A percentile compares a stretch with the other conserved stretches of the same genome.
These are phyloP conservation scores for Naganishia liquefaciens DNA, from an alignment of 1,284 basidiomycete species.

Conservation along the genomic window DNA sequence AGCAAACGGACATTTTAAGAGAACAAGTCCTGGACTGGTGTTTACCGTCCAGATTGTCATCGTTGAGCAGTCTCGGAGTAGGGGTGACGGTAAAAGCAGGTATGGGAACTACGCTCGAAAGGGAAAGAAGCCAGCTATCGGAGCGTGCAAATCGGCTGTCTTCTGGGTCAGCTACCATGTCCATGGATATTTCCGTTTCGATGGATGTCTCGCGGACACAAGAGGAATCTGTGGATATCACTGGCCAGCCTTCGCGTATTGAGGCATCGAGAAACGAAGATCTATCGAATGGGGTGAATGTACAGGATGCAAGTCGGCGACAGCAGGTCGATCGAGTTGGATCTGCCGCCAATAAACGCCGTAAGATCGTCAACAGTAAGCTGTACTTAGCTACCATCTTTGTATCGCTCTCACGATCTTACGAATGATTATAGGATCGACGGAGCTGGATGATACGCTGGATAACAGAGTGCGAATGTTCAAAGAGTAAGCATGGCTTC, in stretches of 20 bases:
- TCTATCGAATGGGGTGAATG: no score
- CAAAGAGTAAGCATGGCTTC: constrained; percentile 38
- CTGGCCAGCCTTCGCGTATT: background rate
- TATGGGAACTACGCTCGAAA: no score
- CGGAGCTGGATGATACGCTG: constrained; percentile 41
- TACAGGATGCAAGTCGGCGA: no score
- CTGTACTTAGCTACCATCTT: background rate
- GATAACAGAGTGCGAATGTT: constrained; percentile 41
- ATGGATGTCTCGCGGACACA: constrained; percentile 17
- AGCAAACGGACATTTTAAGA: constrained; percentile 16
- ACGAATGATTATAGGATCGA: constrained; percentile 12
- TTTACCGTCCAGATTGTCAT: background rate
- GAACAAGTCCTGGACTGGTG: constrained; percentile 31
- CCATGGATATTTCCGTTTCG: constrained; percentile 21
- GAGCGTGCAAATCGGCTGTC: background rate
- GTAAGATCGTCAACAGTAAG: constrained; percentile 29
- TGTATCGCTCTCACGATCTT: background rate
- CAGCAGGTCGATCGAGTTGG: no score
- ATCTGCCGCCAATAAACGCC: constrained; percentile 11
- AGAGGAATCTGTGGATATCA: constrained; percentile 17
- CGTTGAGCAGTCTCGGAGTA: background rate
- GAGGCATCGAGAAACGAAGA: no score
- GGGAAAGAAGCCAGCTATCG: no score
- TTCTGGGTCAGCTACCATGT: constrained; percentile 4
- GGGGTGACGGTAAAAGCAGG: background rate